A percentile compares a stretch with the other conserved stretches of the same genome.
phyloP scores from a whole-genome alignment of 225 moss, liverwort and hornwort species.

The Sphagnum contortum region DNA sequence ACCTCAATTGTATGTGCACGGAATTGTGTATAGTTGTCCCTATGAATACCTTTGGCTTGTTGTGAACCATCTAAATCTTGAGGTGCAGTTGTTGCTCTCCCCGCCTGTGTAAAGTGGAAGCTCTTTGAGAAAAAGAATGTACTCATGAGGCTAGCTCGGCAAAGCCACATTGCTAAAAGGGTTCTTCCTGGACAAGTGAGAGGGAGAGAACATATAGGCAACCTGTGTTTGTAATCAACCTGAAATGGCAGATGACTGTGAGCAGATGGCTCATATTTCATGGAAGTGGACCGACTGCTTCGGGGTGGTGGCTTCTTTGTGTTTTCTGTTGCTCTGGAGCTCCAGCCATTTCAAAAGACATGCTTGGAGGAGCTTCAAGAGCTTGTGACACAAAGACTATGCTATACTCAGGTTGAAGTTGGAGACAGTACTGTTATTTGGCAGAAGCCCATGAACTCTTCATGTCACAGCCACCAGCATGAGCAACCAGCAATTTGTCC shows the following conservation, averaged over 20 bases:
- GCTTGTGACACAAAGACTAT: not conserved
- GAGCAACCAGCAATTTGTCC: not conserved
- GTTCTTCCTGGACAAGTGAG: not conserved
- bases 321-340: constrained; percentile 1
- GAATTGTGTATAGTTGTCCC: no score
- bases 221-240: no score
- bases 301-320: constrained; percentile 10
- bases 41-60: no score
- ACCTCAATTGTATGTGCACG: no score
- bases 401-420: constrained; percentile 2
- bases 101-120: no score
- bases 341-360: not conserved
- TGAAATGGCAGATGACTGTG: not conserved
- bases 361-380: not conserved
- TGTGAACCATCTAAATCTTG: no score
- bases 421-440: constrained; percentile 2
- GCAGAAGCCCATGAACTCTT: not conserved
- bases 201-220: no score
- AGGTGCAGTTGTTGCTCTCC: no score
- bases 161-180: not conserved
- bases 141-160: not conserved
- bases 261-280: constrained; percentile 4
- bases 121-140: no score
- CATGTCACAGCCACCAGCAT: not conserved
- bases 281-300: constrained; percentile 9